Base-by-base conservation (phyloP, 495 filamentous ascomycete genomes). In the Penicillium daleae region DNA sequence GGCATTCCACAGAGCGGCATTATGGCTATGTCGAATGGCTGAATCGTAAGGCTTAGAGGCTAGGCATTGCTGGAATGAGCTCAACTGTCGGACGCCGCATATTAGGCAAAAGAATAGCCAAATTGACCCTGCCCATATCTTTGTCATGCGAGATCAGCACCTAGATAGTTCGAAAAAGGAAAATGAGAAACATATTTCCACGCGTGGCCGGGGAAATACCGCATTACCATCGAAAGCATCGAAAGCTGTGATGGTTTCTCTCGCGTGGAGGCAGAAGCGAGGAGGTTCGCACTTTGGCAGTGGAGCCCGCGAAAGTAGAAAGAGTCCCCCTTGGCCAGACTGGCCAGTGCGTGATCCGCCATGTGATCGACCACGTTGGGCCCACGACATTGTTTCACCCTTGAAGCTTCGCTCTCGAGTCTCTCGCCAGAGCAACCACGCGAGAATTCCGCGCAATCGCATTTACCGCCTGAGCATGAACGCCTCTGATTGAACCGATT, bases 301-400 rank as follows among this genome's bases (percentile, higher is more conserved):
- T 42, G 39, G 19, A 42, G 8, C 8, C n/a, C 8, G n/a, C 39
- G n/a, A 42, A 21, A 21, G 40, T 44, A 22, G 19, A 44, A 22
- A 2, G 40, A 10, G 3, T 10, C 61, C 57, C 57, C 59, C 69
- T n/a, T n/a, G n/a, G n/a, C n/a, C n/a, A n/a, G n/a, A n/a, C n/a
- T 61, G 50, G 53, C 60, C 61, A 66, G 57, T 69, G 66, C 68
- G 63, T 64, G 55, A 68, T 61, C n/a, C 61, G 57, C 64, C 68
- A 73, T 72, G 70, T 62, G 72, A 78, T 75, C 69, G 64, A 66
- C 74, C 71, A 77, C 74, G 74, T 76, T 78, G 58, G 63, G 56
- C 65, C 69, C 64, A 62, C 69, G 59, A 76, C 61, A 33, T 39
- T 39, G 35, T 70, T 74, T 72, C 64, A 67, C 58, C 52, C 51